These are phyloP conservation scores for Sherardia arvensis DNA, from an alignment of 257 asterid species.

Conservation along the genomic window DNA sequence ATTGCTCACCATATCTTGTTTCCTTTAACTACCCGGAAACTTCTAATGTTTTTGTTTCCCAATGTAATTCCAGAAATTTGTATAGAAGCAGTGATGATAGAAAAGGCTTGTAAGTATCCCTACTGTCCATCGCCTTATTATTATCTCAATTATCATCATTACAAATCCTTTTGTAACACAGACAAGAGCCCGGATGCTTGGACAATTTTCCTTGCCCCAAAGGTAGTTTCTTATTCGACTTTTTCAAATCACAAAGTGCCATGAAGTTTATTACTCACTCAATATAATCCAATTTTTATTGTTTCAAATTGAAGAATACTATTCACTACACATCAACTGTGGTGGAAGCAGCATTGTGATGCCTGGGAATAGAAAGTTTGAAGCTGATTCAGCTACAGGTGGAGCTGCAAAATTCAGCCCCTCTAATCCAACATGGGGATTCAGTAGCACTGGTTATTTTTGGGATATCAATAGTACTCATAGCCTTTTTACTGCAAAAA, in stretches of 20 bases:
- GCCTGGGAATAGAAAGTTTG: slow-evolving; percentile 25
- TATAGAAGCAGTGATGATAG: slow-evolving; percentile 35
- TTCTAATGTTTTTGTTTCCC: background rate
- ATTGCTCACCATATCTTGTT: slow-evolving; percentile 4
- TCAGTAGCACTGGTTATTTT: slow-evolving; percentile 44
- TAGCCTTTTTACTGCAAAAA: slow-evolving; percentile 21
- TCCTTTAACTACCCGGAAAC: background rate
- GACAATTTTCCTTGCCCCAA: slow-evolving; percentile 21
- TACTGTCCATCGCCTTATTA: background rate
- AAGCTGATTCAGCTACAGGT: slow-evolving; percentile 29
- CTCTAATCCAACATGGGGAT: slow-evolving; percentile 35
- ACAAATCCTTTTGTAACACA: slow-evolving; percentile 4
- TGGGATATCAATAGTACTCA: slow-evolving; percentile 10
- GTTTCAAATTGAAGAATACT: slow-evolving; percentile 25
- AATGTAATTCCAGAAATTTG: slow-evolving; percentile 39
- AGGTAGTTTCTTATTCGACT: slow-evolving; percentile 14
- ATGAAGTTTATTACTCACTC: background rate
- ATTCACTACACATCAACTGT: slow-evolving; percentile 44
- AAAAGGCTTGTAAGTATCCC: slow-evolving; percentile 29
- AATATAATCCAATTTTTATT: background rate
- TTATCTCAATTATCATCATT: background rate
- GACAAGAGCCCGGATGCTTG: slow-evolving; percentile 31
- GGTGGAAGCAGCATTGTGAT: slow-evolving; percentile 23
- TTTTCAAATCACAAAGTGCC: background rate
- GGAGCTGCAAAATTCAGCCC: slow-evolving; percentile 33